A percentile compares a stretch with the other conserved stretches of the same genome.
Evolutionary conservation across 495 filamentous ascomycete genomes (phyloP).

Genomic region (Neurospora sp.): DNA sequence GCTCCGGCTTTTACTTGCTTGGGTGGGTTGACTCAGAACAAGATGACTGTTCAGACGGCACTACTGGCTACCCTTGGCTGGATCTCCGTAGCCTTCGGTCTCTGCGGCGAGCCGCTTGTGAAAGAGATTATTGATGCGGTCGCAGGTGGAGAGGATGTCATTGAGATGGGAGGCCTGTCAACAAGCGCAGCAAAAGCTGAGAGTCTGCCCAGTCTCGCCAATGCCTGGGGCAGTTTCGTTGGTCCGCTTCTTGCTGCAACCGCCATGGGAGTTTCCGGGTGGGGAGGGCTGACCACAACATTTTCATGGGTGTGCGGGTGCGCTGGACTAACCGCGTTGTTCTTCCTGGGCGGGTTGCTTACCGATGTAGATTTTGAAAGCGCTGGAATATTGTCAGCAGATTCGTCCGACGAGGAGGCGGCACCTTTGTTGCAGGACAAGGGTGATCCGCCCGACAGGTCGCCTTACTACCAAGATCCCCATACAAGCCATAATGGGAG

Average conservation of each 20-base stretch:
- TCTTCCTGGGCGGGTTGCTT: constrained; percentile 23
- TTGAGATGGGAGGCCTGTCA: not conserved
- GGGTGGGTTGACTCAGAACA: constrained; percentile 1
- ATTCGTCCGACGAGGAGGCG: constrained; percentile 14
- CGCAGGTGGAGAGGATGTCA: not conserved
- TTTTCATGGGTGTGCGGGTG: constrained; percentile 7
- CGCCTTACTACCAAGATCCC: not conserved
- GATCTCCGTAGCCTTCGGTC: constrained; percentile 16
- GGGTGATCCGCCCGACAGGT: not conserved
- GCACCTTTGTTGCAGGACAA: constrained; percentile 12
- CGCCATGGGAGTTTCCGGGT: constrained; percentile 12
- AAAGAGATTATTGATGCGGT: constrained; percentile 8
- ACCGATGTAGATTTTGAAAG: not conserved
- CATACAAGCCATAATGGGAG: not conserved
- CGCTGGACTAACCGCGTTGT: constrained; percentile 8
- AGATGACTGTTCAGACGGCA: not conserved
- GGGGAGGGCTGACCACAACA: constrained; percentile 11
- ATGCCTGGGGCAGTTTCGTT: constrained; percentile 19
- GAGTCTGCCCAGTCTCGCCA: constrained; percentile 12
- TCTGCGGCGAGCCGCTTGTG: constrained; percentile 16
- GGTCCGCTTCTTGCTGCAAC: constrained; percentile 17
- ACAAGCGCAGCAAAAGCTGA: constrained; percentile 8
- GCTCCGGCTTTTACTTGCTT: constrained; percentile 13
- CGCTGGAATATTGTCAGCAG: not conserved
- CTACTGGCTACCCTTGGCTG: constrained; percentile 10